Base-by-base conservation (phyloP, 371 early-diverging fungal genomes). In the Mortierella sp. region DNA sequence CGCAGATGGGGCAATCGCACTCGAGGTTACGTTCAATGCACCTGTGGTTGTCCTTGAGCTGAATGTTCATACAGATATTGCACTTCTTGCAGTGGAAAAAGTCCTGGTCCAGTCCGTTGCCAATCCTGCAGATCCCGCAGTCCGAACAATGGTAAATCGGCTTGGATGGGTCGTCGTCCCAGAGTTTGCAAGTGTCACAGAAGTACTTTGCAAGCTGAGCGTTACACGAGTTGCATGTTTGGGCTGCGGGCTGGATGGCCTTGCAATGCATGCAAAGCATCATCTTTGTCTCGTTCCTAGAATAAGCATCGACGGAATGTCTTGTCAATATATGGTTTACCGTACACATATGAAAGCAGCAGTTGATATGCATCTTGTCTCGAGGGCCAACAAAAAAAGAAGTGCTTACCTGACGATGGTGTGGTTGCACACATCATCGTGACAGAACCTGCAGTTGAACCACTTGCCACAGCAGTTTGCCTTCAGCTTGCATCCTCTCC, bases 1-100 rank as follows among this genome's bases (percentile, higher is more conserved):
- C 97, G 89, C 99, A 99, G 72, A 99, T 98, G 0, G 98, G 98
- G 80, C 99, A 99, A 88, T 98, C 96, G 73, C 94, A 91, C 77
- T 98, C 97, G 50, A 98, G 83, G 69, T 95, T 97, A 31, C 96
- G 91, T 87, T 99, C 99, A 57, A 98, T 97, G 81, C 99, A 99
- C 69, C 93, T 93, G 89, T 99, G 99, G 16, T 93, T 89, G 51
- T 93, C 91, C 73, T 94, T 91, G 74, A 95, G 91, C 10, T 83
- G 71, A 9, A 95, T 94, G 5, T 92, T 89, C 93, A 99, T 95
- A 80, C 99, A 99, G 0, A 97, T 95, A 79, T 97, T 96, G 88
- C 99, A 99, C 55, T 92, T 95, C 59, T 94, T 90, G 89, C 99
- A 99, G 82, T 99, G 99, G 80, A 96, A 98, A 87, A 93, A 98